Evolutionary conservation across 2,329 filamentous ascomycete species (phyloP).

Genomic region (Emmonsiellopsis sp.): DNA sequence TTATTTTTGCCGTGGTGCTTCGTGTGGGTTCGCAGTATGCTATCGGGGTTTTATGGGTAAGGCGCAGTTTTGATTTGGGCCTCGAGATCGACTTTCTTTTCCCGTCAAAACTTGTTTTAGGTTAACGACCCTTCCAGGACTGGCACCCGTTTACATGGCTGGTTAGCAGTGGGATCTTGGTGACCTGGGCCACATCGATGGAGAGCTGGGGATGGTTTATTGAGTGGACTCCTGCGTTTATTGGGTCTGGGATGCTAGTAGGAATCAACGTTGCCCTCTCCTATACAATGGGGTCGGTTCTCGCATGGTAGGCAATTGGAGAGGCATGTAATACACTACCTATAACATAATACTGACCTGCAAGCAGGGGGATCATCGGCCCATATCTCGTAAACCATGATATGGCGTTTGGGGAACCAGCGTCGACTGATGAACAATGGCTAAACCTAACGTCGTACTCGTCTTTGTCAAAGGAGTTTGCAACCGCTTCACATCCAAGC

Average conservation of each 20-base stretch:
- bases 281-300: slow-evolving; percentile 47
- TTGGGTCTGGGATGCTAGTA: slow-evolving; percentile 51
- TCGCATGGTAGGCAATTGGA: slow-evolving; percentile 38
- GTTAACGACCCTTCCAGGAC: slow-evolving; percentile 17
- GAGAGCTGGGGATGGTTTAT: slow-evolving; percentile 57
- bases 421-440: slow-evolving; percentile 6
- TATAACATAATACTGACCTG: neutral
- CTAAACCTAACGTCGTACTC: slow-evolving; percentile 30
- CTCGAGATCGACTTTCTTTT: no score
- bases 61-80: neutral
- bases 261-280: slow-evolving; percentile 51
- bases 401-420: slow-evolving; percentile 35
- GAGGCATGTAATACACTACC: slow-evolving; percentile 14
- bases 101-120: neutral
- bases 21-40: slow-evolving; percentile 53
- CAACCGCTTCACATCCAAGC: slow-evolving; percentile 24
- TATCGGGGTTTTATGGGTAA: slow-evolving; percentile 48
- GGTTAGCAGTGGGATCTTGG: slow-evolving; percentile 13
- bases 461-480: slow-evolving; percentile 9
- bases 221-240: slow-evolving; percentile 53
- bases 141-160: slow-evolving; percentile 45
- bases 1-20: slow-evolving; percentile 42
- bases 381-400: slow-evolving; percentile 48
- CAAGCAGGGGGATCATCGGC: slow-evolving; percentile 41
- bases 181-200: slow-evolving; percentile 6